Base-by-base conservation (phyloP, 371 early-diverging fungal species). In the Batrachochytrium dendrobatidis region DNA sequence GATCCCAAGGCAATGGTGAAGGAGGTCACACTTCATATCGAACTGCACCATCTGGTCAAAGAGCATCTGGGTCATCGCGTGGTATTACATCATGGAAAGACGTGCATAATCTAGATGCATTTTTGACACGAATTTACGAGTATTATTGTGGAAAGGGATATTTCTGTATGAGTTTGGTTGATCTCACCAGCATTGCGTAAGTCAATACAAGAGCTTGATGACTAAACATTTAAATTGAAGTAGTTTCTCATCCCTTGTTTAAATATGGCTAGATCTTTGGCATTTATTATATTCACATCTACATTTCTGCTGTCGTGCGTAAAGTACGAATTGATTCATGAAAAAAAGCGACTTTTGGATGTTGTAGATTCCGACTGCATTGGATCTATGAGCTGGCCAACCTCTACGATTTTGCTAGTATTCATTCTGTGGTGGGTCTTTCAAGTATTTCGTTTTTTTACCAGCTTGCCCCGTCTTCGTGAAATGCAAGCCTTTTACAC, bases 241-340 rank as follows among this genome's bases (percentile, higher is more conserved):
- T n/a, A n/a, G n/a, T n/a, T n/a, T n/a, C n/a, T n/a, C n/a, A n/a
- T n/a, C n/a, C n/a, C n/a, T n/a, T 39, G 39, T n/a, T 39, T n/a
- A 12, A 15, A 12, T 39, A 15, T 12, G n/a, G 15, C 12, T 39
- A 39, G 39, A n/a, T 15, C 39, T 39, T 12, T 90, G 34, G 89
- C 85, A 1, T 94, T 98, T 76, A 86, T 94, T 22, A 84, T 94
- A 50, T 65, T 68, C 34, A 91, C 95, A 68, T 81, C 92, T 15
- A 88, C 88, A 0, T 96, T 96, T 71, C 70, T 94, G 24, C 68
- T 88, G 49, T 84, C 86, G 4, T 96, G 98, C 72, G 77, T 98
- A 34, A 88, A 96, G 68, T 90, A 92, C 64, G 70, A 86, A 7
- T 78, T 82, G 55, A 77, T 95, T 25, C 82, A 83, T 25, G 71